Base-by-base conservation (phyloP, 306 rosid species). In the Quercus robur region DNA sequence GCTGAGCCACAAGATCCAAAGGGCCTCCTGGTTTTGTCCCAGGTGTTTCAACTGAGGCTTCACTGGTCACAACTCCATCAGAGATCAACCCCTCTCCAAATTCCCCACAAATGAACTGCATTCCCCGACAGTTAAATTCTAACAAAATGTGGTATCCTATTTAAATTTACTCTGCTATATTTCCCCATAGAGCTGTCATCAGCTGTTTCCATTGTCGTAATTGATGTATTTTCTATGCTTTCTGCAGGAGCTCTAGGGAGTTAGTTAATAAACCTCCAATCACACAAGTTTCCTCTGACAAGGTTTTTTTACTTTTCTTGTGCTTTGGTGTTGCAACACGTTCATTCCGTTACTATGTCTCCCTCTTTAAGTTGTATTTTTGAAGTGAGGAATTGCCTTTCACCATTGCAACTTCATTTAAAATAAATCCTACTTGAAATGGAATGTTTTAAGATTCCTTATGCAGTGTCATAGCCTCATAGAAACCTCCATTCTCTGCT, bases 1-100 rank as follows among this genome's bases (percentile, higher is more conserved):
- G 93, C 51, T 83, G 88, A 92, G 93, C 92, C 80, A 81, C 89
- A 84, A 87, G 88, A 86, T 78, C 91, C 78, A 86, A 83, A 78
- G 94, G 81, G 67, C 82, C 85, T 66, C 31, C 80, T 10, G 83
- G 75, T 75, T 78, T 77, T 19, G 83, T 81, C 70, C 72, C 88
- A 10, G 28, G 71, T 20, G 72, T 80, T 66, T 71, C 49, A 21
- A 76, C 46, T 3, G 76, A 75, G 71, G 49, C 41, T 73, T 62
- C 77, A 0, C 26, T 54, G 54, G 52, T 38, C 38, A 38, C 59
- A 9, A 59, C 68, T 75, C 58, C 84, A 44, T 44, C 51, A 44
- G 51, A 44, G 51, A 44, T 44, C 13, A 44, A 44, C 51, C 13
- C 11, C 51, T 3, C 13, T 44, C 51, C 51, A 44, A 44, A 44